phyloP scores from a whole-genome alignment of 2,329 filamentous ascomycete species.

The Penicillium expansum region DNA sequence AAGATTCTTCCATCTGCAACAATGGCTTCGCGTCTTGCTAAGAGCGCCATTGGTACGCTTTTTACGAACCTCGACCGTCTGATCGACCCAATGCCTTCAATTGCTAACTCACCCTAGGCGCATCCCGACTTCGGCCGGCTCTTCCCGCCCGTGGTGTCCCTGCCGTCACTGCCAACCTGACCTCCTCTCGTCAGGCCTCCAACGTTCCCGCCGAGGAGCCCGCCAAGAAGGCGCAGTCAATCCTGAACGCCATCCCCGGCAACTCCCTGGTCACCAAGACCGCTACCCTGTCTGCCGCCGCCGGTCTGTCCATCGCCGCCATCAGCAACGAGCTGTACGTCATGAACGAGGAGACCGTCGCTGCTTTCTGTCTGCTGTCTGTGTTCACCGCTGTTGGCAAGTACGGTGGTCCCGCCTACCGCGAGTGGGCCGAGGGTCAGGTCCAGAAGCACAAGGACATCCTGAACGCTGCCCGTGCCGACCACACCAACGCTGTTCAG shows the following conservation, averaged over 20 bases:
- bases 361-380: slow-evolving; percentile 85
- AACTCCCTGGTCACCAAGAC: slow-evolving; percentile 93
- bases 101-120: slow-evolving; percentile 60
- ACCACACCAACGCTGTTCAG: slow-evolving; percentile 96
- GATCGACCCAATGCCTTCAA: slow-evolving; percentile 17
- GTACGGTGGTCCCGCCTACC: slow-evolving; percentile 89
- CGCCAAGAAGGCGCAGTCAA: slow-evolving; percentile 94
- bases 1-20: slow-evolving; percentile 60
- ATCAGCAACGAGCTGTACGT: slow-evolving; percentile 99
- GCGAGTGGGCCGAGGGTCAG: slow-evolving; percentile 85
- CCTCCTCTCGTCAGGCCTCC: slow-evolving; percentile 67
- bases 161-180: slow-evolving; percentile 67
- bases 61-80: slow-evolving; percentile 23
- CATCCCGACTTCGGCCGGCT: slow-evolving; percentile 82
- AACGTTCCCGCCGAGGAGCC: slow-evolving; percentile 82
- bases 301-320: slow-evolving; percentile 86
- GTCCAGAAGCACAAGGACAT: slow-evolving; percentile 91
- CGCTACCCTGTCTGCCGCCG: slow-evolving; percentile 89
- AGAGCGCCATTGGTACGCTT: slow-evolving; percentile 86
- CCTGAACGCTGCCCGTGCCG: slow-evolving; percentile 86
- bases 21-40: slow-evolving; percentile 98
- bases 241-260: slow-evolving; percentile 89
- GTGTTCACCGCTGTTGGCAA: slow-evolving; percentile 92
- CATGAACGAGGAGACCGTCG: slow-evolving; percentile 97
- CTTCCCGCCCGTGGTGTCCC: slow-evolving; percentile 69